phyloP scores from a whole-genome alignment of 2,329 filamentous ascomycete species.

The Thyridium curvatum region DNA sequence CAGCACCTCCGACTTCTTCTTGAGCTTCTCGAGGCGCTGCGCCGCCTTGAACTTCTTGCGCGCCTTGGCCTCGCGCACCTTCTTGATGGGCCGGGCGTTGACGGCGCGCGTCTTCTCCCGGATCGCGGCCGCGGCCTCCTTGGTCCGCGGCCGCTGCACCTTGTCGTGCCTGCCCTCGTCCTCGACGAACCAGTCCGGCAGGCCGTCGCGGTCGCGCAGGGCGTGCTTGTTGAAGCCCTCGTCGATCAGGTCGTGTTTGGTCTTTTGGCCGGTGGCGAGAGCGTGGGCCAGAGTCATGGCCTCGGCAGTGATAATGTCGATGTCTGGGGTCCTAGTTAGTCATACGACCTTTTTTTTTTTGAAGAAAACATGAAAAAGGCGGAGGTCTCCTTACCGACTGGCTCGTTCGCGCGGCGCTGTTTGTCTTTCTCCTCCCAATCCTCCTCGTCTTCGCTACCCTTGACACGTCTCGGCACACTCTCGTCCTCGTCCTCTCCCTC shows the following conservation, averaged over 20 bases:
- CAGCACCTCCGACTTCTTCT: slow-evolving; percentile 92
- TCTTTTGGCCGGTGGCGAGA: slow-evolving; percentile 80
- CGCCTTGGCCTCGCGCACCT: slow-evolving; percentile 92
- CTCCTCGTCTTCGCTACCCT: slow-evolving; percentile 28
- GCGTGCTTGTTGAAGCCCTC: slow-evolving; percentile 91
- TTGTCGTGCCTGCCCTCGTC: slow-evolving; percentile 83
- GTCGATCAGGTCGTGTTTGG: slow-evolving; percentile 73
- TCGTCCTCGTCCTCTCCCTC: slow-evolving; percentile 36
- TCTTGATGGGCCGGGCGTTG: slow-evolving; percentile 97
- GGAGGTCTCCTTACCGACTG: slow-evolving; percentile 39
- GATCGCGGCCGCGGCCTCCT: slow-evolving; percentile 84
- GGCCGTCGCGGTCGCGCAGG: slow-evolving; percentile 83
- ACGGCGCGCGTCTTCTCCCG: slow-evolving; percentile 89
- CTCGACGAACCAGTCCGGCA: slow-evolving; percentile 97
- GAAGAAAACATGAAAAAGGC: neutral
- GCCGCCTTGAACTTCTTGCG: slow-evolving; percentile 96
- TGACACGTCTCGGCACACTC: slow-evolving; percentile 30
- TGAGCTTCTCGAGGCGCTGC: slow-evolving; percentile 84
- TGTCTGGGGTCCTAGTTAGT: slow-evolving; percentile 51
- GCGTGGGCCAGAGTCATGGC: slow-evolving; percentile 96
- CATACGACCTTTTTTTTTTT: neutral
- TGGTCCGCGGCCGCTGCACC: slow-evolving; percentile 81
- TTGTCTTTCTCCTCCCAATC: slow-evolving; percentile 64
- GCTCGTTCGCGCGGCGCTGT: slow-evolving; percentile 52
- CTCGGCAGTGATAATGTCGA: slow-evolving; percentile 98